Base-by-base conservation (phyloP, 1,139 yeast species). In the Taphrina deformans region DNA sequence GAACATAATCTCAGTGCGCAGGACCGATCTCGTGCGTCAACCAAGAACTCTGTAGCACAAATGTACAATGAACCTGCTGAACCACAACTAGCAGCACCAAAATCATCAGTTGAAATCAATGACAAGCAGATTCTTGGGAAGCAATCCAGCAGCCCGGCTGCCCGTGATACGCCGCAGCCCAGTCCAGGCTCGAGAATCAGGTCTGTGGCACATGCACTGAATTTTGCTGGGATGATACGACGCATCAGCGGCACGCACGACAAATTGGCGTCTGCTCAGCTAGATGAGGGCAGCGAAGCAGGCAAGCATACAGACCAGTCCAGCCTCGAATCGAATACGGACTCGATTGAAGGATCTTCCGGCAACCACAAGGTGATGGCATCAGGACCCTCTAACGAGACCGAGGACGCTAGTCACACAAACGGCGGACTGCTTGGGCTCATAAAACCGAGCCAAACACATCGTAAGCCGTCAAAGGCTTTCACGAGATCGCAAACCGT, bases 401-500 rank as follows among this genome's bases (percentile, higher is more conserved):
- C 35, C 14, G 58, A 53, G 35, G 40, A 53, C 38, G 58, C 58
- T 9, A 53, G 58, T 16, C 58, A 53, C 27, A 12, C 58, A 35
- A 53, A 53, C 46, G 58, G 48, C 12, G 58, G 58, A 40, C 35
- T 53, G n/a, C n/a, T 53, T 21, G 48, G 58, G 9, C 46, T 53
- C 29, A 23, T 53, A 24, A 53, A 50, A 29, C 45, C 62, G 31
- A 45, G 38, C 12, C 55, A 55, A 21, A 27, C 61, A 23, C 61
- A 65, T 40, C 74, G 74, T 4, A 70, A 71, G 56, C 73, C 74
- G 4, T 71, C 74, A 26, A 75, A 73, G 62, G 75, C 76, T 12
- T 75, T 74, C 61, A 66, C 69, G 41, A 71, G 76, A 14, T 73
- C 73, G 38, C 78, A 76, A 63, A 75, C 77, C 0, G 33, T 73